Evolutionary conservation across 2,329 filamentous ascomycete genomes (phyloP).

Genomic region (Blastomyces parvus): DNA sequence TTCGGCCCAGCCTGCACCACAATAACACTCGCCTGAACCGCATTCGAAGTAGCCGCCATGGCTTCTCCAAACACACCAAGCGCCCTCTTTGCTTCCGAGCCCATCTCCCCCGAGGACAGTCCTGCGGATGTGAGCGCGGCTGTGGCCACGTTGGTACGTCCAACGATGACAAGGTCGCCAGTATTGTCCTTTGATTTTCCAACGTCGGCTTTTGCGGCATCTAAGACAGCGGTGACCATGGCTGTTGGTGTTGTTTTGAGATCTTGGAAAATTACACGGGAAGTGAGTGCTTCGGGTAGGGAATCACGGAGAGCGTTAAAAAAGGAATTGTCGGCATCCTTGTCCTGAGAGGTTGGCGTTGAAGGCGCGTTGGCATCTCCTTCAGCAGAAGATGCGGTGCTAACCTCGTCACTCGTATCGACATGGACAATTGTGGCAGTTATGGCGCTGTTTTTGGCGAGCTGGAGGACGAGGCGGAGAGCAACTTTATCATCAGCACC

Average conservation of each 20-base stretch:
- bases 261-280: constrained; percentile 49
- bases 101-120: constrained; percentile 30
- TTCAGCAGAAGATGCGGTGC: constrained; percentile 1
- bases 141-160: constrained; percentile 14
- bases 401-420: constrained; percentile 20
- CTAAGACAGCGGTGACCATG: constrained; percentile 40
- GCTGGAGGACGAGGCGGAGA: constrained; percentile 69
- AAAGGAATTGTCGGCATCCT: constrained; percentile 44
- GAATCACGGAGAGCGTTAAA: constrained; percentile 50
- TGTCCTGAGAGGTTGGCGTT: constrained; percentile 9
- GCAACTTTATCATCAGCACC: constrained; percentile 72
- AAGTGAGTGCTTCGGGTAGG: constrained; percentile 41
- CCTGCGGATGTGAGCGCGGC: constrained; percentile 8
- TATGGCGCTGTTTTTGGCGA: constrained; percentile 68
- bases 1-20: constrained; percentile 52
- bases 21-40: constrained; percentile 57
- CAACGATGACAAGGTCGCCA: constrained; percentile 59
- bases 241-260: constrained; percentile 23
- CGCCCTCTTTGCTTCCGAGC: constrained; percentile 23
- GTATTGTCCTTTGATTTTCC: constrained; percentile 54
- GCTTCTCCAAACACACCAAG: constrained; percentile 30
- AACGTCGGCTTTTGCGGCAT: constrained; percentile 50
- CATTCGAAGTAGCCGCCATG: constrained; percentile 47
- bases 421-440: constrained; percentile 67
- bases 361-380: constrained; percentile 4